Evolutionary conservation across 2,329 filamentous ascomycete genomes (phyloP).

Genomic region (Curvularia hawaiiensis): DNA sequence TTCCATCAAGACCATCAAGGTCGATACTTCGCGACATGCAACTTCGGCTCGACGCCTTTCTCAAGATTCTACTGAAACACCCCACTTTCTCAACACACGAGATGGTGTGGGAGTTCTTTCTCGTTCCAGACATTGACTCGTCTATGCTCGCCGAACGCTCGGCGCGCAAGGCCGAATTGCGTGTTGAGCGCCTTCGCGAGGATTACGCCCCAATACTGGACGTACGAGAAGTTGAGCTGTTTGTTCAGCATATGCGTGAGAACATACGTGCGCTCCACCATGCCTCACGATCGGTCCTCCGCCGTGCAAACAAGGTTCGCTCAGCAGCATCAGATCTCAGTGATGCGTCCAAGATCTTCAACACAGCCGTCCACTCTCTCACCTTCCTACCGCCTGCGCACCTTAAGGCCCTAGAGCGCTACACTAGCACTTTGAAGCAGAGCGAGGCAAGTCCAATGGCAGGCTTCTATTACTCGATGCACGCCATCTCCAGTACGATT

Average conservation of each 20-base stretch:
- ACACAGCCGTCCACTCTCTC: conserved; percentile 57
- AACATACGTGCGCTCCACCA: conserved; percentile 85
- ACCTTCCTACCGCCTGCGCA: conserved; percentile 72
- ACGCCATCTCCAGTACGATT: conserved; percentile 83
- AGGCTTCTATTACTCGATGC: conserved; percentile 74
- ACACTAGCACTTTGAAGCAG: conserved; percentile 68
- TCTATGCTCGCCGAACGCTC: conserved; percentile 90
- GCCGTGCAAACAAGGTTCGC: conserved; percentile 75
- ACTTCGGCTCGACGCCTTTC: conserved; percentile 81
- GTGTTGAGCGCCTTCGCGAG: conserved; percentile 83
- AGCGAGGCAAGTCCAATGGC: conserved; percentile 75
- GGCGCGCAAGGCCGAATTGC: conserved; percentile 80
- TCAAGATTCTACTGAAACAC: conserved; percentile 84
- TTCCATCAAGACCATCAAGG: conserved; percentile 88
- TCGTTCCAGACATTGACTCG: conserved; percentile 90
- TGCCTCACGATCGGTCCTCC: conserved; percentile 80
- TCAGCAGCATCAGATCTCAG: conserved; percentile 70
- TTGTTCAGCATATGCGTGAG: conserved; percentile 88
- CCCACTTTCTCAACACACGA: conserved; percentile 95
- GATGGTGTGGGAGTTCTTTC: conserved; percentile 98
- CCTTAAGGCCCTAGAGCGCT: conserved; percentile 72
- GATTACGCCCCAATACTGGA: conserved; percentile 83
- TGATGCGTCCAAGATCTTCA: conserved; percentile 65
- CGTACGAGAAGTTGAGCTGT: conserved; percentile 87
- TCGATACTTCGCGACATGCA: conserved; percentile 88